A percentile compares a stretch with the other conserved stretches of the same genome.
These are phyloP conservation scores for Acer yangbiense DNA, from an alignment of 345 rosid genomes.

Conservation along the genomic window DNA sequence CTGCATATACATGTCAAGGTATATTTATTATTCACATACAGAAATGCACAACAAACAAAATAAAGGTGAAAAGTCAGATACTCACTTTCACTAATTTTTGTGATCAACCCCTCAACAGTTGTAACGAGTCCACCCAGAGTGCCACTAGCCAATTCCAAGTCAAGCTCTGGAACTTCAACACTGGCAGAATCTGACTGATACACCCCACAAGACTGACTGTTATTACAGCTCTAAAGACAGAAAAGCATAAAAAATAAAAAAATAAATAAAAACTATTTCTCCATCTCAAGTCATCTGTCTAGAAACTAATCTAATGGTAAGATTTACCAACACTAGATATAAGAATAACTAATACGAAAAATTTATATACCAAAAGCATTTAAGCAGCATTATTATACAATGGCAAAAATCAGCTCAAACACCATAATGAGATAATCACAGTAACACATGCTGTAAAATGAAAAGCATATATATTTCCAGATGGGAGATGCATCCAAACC, in stretches of 20 bases:
- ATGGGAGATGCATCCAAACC: too few relatives aligned
- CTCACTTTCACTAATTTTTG: constrained; percentile 96
- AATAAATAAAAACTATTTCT: neutral
- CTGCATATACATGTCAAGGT: constrained; percentile 35
- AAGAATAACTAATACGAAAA: neutral
- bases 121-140: constrained; percentile 91
- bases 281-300: neutral
- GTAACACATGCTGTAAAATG: neutral
- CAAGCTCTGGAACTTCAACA: constrained; percentile 81
- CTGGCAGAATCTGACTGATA: constrained; percentile 89
- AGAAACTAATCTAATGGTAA: neutral
- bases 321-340: neutral
- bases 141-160: constrained; percentile 84
- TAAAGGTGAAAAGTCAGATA: constrained; percentile 16
- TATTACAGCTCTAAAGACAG: neutral
- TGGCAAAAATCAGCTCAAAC: neutral
- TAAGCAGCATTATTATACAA: neutral
- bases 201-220: neutral
- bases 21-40: neutral
- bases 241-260: constrained; percentile 14
- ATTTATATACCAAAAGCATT: neutral
- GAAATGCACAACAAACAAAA: neutral
- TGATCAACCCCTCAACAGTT: constrained; percentile 89
- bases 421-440: neutral
- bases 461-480: neutral